Conservation (phyloP, 306 rosid genomes). For the Rubus parviflorus region DNA sequence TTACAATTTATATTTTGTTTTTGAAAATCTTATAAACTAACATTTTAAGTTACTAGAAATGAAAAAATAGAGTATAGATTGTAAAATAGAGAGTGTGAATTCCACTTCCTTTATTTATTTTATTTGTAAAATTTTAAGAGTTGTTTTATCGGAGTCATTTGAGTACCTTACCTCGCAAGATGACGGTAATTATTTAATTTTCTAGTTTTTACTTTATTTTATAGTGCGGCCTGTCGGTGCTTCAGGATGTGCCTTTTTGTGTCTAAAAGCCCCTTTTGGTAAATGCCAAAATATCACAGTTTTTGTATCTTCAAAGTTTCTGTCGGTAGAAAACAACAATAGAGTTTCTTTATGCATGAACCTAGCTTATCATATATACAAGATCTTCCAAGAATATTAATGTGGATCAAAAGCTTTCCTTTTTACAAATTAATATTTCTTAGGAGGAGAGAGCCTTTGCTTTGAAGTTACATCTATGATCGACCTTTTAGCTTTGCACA, state of each 20-base stretch:
- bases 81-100: too few relatives aligned
- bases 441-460: neutral
- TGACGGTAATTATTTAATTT: neutral
- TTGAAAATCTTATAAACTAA: too few relatives aligned
- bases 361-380: neutral
- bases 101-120: too few relatives aligned
- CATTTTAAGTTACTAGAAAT: too few relatives aligned
- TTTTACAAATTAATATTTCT: neutral
- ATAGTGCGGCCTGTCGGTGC: neutral
- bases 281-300: neutral
- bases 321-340: neutral
- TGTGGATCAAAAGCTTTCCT: neutral
- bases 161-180: neutral
- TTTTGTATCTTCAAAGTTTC: neutral
- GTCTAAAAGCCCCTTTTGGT: neutral
- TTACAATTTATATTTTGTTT: too few relatives aligned
- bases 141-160: neutral
- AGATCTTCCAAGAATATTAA: neutral
- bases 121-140: too few relatives aligned
- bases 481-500: too few relatives aligned
- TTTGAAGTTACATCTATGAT: neutral
- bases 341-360: too few relatives aligned
- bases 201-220: neutral
- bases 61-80: too few relatives aligned
- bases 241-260: neutral